These are phyloP conservation scores for Komagataella ulmi DNA, from an alignment of 805 yeast species.

Conservation along the genomic window DNA sequence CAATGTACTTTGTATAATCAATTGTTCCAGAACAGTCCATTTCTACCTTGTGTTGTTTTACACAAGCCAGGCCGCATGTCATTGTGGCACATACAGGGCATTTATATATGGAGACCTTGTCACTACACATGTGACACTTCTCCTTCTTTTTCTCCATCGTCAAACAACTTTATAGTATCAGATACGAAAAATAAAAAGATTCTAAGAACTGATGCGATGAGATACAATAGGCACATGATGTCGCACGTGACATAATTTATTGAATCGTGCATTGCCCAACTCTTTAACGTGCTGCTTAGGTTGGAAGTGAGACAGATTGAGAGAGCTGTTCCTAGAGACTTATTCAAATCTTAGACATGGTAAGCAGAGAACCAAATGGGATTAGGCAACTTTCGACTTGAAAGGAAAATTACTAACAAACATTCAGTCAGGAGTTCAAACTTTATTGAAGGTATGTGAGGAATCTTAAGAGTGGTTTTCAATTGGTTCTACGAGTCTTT, in stretches of 20 bases:
- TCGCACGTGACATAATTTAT: background rate
- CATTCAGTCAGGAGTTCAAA: constrained; percentile 45
- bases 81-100: constrained; percentile 66
- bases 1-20: constrained; percentile 46
- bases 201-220: background rate
- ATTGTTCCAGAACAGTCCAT: constrained; percentile 53
- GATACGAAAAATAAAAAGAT: background rate
- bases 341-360: background rate
- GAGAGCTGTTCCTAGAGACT: background rate
- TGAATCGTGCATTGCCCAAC: background rate
- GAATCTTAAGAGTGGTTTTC: background rate
- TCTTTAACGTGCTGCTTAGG: background rate
- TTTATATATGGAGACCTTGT: constrained; percentile 39
- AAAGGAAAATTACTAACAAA: background rate
- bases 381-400: background rate
- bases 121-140: constrained; percentile 33
- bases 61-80: constrained; percentile 66
- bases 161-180: background rate
- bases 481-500: background rate
- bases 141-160: background rate
- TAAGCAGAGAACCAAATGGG: background rate
- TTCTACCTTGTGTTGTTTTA: constrained; percentile 51
- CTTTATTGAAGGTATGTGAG: constrained; percentile 40
- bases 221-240: background rate
- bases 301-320: background rate